A percentile compares a stretch with the other conserved stretches of the same genome.
Conservation (phyloP, 768 basidiomycete genomes). For the Collybiopsis luxurians region DNA sequence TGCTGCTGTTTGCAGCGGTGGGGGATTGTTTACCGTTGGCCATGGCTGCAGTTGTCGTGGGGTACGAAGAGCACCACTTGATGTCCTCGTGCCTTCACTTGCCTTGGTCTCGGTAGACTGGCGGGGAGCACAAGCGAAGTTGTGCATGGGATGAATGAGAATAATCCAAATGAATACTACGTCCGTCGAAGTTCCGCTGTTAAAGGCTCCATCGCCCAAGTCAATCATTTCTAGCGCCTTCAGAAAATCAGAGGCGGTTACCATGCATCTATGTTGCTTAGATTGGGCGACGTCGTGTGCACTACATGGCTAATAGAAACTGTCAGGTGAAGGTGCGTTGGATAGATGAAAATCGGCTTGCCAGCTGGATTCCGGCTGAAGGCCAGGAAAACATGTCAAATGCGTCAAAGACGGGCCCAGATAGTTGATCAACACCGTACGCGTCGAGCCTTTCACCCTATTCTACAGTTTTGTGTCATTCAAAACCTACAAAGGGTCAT, state of each 20-base stretch:
- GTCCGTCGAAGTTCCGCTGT: slow-evolving; percentile 64
- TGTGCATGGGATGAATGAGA: background rate
- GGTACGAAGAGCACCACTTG: slow-evolving; percentile 8
- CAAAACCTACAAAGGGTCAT: slow-evolving; percentile 31
- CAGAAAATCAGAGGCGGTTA: slow-evolving; percentile 87
- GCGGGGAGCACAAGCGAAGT: background rate
- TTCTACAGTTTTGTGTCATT: slow-evolving; percentile 86
- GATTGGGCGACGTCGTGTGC: slow-evolving; percentile 87
- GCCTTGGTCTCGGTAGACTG: slow-evolving; percentile 64
- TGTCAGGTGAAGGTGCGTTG: slow-evolving; percentile 3
- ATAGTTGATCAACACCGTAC: slow-evolving; percentile 96
- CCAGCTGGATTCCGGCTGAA: slow-evolving; percentile 35
- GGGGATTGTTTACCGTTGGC: slow-evolving; percentile 13
- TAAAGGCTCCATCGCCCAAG: slow-evolving; percentile 65
- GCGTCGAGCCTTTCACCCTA: slow-evolving; percentile 87
- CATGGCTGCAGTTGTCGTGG: slow-evolving; percentile 14
- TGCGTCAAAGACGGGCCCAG: slow-evolving; percentile 55
- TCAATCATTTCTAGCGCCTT: slow-evolving; percentile 81
- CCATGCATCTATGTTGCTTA: slow-evolving; percentile 84
- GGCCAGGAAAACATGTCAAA: background rate
- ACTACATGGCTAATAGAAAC: slow-evolving; percentile 34
- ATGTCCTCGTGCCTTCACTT: slow-evolving; percentile 37
- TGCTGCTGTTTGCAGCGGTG: too few relatives aligned
- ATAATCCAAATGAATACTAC: slow-evolving; percentile 14
- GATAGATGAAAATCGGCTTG: slow-evolving; percentile 25